These are phyloP conservation scores for Beauveria asiatica DNA, from an alignment of 2,329 filamentous ascomycete species.

Conservation along the genomic window DNA sequence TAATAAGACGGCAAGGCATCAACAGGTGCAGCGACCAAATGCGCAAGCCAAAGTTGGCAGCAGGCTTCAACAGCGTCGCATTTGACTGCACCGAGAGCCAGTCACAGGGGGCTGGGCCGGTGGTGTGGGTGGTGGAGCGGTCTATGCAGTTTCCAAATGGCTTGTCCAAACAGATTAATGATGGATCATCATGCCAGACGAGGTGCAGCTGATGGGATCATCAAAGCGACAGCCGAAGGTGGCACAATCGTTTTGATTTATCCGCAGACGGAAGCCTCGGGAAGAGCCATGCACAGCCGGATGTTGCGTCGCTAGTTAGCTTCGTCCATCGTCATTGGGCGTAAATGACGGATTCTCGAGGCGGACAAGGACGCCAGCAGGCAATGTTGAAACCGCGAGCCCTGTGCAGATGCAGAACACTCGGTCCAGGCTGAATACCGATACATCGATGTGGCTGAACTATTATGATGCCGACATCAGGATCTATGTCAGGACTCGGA, in stretches of 20 bases:
- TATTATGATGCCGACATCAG: neutral
- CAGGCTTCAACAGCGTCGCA: neutral
- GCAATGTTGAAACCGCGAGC: neutral
- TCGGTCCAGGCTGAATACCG: neutral
- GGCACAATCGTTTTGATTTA: neutral
- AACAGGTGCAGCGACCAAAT: neutral
- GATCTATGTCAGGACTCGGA: neutral
- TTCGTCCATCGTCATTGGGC: neutral
- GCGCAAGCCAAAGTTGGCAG: neutral
- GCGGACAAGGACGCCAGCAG: neutral
- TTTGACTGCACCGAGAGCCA: neutral
- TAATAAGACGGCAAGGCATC: neutral
- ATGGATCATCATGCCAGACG: neutral
- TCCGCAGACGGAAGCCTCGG: neutral
- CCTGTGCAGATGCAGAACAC: neutral
- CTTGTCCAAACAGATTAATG: neutral
- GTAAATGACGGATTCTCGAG: neutral
- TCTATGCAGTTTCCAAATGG: neutral
- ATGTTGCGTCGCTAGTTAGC: neutral
- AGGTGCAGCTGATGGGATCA: neutral
- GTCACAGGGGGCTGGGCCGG: neutral
- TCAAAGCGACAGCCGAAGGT: neutral
- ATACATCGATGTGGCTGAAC: constrained; percentile 2
- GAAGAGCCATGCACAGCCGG: neutral
- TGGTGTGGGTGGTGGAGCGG: neutral